Base-by-base conservation (phyloP, 2,329 filamentous ascomycete genomes). In the Epichloe bromicola region DNA sequence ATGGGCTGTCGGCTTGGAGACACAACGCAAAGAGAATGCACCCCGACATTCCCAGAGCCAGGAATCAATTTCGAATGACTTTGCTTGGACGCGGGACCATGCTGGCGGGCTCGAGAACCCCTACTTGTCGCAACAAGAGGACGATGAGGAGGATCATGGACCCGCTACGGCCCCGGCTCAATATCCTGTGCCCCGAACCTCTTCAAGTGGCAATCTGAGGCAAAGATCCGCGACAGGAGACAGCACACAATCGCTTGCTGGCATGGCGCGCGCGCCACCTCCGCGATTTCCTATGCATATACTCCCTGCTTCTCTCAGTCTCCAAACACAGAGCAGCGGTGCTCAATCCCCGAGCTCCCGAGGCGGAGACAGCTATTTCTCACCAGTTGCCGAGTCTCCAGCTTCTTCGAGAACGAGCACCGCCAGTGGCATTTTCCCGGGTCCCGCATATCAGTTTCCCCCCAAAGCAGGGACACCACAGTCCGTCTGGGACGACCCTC, bases 351-450 rank as follows among this genome's bases (percentile, higher is more conserved):
- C 87, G 1, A 72, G 74, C 26, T 73, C 79, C 19, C 75, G 79
- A 48, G 74, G 72, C 37, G 79, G 74, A n/a, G 88, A 89, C 53
- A 96, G 90, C 3, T 97, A 96, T 68, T 98, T 98, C 67, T 97
- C 91, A 0, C 93, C 93, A 0, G 78, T 84, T 2, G 78, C 76
- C 36, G 90, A 96, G 50, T 88, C 86, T 0, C 86, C 87, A 10
- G 81, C 82, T 42, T 88, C 85, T 14, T 84, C 84, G 23, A 78
- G 87, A 47, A 84, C 85, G 7, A 90, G 86, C 64, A 81, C 81
- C 1, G 77, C 86, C 5, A 88, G 86, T 40, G 80, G 82, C 44
- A 83, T 89, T 63, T 94, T 89, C 60, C 63, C 67, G 1, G 62
- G 66, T 1, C 67, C 68, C n/a, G 65, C 67, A 3, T 79, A 76